Percentiles rank a stretch among this genome's conserved stretches.
Conservation (phyloP, 495 filamentous ascomycete species). For the Arthonia radiata region DNA sequence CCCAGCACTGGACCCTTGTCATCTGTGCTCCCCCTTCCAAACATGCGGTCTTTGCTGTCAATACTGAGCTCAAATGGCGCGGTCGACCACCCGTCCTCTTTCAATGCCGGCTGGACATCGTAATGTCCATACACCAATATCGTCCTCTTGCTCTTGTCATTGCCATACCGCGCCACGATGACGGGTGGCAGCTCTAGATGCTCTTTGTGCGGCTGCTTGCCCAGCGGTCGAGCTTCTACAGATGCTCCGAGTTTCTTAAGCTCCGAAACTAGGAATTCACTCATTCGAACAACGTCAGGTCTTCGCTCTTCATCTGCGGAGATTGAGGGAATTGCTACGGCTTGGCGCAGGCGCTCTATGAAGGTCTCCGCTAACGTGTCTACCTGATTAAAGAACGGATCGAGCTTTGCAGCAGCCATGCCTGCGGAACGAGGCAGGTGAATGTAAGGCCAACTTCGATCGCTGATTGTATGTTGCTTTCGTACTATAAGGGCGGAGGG, state of each 20-base stretch:
- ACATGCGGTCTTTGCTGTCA: conserved; percentile 80
- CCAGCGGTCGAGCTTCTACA: conserved; percentile 61
- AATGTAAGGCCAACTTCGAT: too few species aligned
- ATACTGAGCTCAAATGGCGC: conserved; percentile 83
- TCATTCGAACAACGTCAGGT: conserved; percentile 84
- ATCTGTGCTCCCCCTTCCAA: conserved; percentile 81
- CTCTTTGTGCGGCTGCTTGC: conserved; percentile 73
- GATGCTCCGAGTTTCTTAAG: conserved; percentile 60
- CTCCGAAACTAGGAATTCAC: conserved; percentile 63
- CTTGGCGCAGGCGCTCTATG: conserved; percentile 76
- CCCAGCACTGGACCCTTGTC: conserved; percentile 96
- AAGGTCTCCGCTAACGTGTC: conserved; percentile 57
- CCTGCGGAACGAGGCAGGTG: too few species aligned
- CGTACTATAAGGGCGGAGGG: too few species aligned
- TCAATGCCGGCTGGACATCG: conserved; percentile 88
- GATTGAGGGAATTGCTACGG: conserved; percentile 87
- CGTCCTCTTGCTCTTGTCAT: conserved; percentile 71
- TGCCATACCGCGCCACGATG: conserved; percentile 73
- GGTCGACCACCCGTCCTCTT: conserved; percentile 87
- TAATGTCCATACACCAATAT: conserved; percentile 97
- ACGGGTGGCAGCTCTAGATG: conserved; percentile 82
- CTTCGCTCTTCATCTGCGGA: conserved; percentile 75
- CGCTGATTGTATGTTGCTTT: too few species aligned
- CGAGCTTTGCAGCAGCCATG: too few species aligned
- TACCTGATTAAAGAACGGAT: conserved; percentile 70